Evolutionary conservation across 2,329 filamentous ascomycete genomes (phyloP), one percentile per base, ranked within the genome.

Genomic region (Fonsecaea erecta): DNA sequence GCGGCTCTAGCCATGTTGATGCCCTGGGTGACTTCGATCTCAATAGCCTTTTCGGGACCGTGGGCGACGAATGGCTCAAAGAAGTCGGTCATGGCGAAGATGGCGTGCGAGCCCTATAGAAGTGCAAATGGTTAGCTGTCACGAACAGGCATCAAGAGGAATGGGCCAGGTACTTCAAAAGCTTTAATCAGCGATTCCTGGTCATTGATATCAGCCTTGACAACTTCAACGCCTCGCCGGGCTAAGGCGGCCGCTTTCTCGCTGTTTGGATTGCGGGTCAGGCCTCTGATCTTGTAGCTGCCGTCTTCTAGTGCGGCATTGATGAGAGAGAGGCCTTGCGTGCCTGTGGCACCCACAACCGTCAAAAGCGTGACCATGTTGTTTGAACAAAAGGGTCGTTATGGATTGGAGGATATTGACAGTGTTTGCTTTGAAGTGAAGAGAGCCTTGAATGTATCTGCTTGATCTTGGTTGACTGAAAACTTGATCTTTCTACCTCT

Each of bases 1-100:
- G 81, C 81, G 2, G 80, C 80, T 4, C 74, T 74, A 3, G 79
- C 80, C 4, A 83, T 64, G 46, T 79, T 82, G 68, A 75, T 78
- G 5, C 77, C 80, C 46, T 81, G 78, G 11, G 64, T 60, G 16
- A 72, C 70, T 71, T 83, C 81, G 21, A 76, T 72, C 0, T 76
- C 72, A 14, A 77, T 75, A 0, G 78, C 73, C 37, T 76, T 72
- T 1, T 77, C 71, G 5, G 74, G 68, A 0, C 74, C 74, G 2
- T 67, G 12, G 0, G 53, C 71, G 2, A 70, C 63, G 3, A 80
- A 77, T 1, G 68, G 62, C 48, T 78, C 78, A 70, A 75, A 82
- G 75, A 78, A 81, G 65, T 81, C 76, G 0, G 77, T 81, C 2
- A 80, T 73, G 5, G 75, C 77, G 53, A 77, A 81, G 48, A 81